Evolutionary conservation across 352 stramenopile species (phyloP).

Genomic region (Phytophthora cryptogea): DNA sequence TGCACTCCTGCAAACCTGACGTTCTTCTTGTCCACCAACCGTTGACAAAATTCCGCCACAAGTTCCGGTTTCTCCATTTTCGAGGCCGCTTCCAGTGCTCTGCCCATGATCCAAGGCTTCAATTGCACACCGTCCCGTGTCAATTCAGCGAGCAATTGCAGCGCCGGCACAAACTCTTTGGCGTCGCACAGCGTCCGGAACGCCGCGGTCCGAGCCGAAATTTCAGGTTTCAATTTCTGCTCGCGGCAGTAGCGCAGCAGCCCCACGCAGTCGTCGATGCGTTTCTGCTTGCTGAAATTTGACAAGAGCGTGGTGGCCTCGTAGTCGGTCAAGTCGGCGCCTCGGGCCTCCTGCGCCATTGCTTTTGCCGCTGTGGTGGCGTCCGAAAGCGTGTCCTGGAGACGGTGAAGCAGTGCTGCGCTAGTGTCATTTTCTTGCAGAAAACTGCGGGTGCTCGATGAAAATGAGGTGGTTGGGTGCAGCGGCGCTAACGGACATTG

Average conservation of each 20-base stretch:
- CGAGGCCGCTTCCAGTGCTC: conserved; percentile 8
- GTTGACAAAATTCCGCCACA: conserved; percentile 3
- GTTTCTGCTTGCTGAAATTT: conserved; percentile 3
- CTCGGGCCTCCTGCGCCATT: conserved; percentile 1
- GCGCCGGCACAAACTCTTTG: background rate
- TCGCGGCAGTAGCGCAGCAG: conserved; percentile 10
- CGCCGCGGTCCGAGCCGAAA: background rate
- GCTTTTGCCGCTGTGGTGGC: background rate
- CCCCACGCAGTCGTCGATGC: background rate
- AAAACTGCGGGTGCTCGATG: background rate
- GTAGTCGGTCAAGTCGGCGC: background rate
- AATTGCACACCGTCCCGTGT: conserved; percentile 2
- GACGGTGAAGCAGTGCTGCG: background rate
- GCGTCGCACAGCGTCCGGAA: conserved; percentile 10
- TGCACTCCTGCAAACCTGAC: conserved; percentile 1
- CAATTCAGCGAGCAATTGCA: conserved; percentile 5
- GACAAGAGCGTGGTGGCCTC: conserved; percentile 3
- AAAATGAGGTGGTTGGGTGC: background rate
- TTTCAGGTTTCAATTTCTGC: background rate
- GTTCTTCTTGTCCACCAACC: conserved; percentile 1
- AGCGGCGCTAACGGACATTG: background rate
- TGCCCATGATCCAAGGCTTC: conserved; percentile 19
- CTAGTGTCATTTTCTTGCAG: conserved; percentile 6
- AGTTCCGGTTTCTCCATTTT: conserved; percentile 7
- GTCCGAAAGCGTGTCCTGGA: conserved; percentile 4